These are phyloP conservation scores for Aspergillus aculeatinus DNA, from an alignment of 2,329 filamentous ascomycete species.

Conservation along the genomic window DNA sequence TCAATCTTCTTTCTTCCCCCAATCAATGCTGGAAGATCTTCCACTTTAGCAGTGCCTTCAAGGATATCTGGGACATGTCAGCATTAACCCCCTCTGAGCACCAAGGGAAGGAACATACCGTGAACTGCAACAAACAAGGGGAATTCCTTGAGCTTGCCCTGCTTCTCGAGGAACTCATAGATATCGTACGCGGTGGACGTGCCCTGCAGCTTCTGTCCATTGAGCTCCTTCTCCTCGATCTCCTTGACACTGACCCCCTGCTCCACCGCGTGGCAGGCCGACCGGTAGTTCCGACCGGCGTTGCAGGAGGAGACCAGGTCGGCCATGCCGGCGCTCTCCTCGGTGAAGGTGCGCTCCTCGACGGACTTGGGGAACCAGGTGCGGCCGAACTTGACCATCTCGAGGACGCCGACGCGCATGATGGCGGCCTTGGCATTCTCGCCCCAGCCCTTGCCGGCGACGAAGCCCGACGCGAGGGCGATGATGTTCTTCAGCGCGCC, in stretches of 20 bases:
- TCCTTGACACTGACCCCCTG: conserved; percentile 18
- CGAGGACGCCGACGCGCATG: conserved; percentile 86
- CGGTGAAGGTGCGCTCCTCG: conserved; percentile 18
- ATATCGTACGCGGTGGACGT: conserved; percentile 17
- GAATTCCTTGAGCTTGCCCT: conserved; percentile 14
- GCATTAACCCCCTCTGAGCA: background rate
- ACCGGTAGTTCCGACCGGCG: conserved; percentile 19
- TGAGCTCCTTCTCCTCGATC: conserved; percentile 19
- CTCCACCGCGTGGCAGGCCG: conserved; percentile 17
- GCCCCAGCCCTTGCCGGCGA: conserved; percentile 88
- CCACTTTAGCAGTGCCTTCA: conserved; percentile 3
- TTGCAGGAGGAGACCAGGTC: conserved; percentile 18
- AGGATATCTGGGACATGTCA: conserved; percentile 1
- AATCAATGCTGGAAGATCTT: conserved; percentile 5
- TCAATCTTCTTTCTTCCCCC: background rate
- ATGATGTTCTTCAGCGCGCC: conserved; percentile 94
- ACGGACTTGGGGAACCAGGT: conserved; percentile 21
- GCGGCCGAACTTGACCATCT: conserved; percentile 86
- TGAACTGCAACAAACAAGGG: conserved; percentile 16
- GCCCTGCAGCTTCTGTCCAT: conserved; percentile 20
- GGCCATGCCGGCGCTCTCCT: conserved; percentile 27
- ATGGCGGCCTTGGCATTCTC: conserved; percentile 94
- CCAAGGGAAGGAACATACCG: background rate
- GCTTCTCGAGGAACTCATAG: conserved; percentile 14
- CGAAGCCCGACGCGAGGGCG: conserved; percentile 84